Base-by-base conservation (phyloP, 176 grass and related monocot genomes). In the Aegilops speltoides region DNA sequence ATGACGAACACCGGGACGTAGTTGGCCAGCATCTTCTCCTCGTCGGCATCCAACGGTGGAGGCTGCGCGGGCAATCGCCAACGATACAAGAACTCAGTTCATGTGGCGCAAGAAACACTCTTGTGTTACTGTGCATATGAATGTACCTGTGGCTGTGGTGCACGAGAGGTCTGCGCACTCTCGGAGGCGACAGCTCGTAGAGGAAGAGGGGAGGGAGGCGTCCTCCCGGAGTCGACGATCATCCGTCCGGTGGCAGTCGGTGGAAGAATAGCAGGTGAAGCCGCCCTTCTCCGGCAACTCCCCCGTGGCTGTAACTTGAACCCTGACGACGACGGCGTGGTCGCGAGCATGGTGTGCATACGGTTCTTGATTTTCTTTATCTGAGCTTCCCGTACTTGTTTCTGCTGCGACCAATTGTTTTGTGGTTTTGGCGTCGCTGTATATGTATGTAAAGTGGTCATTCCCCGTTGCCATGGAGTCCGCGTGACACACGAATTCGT, bases 1-100 rank as follows among this genome's bases (percentile, higher is more conserved):
- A 95, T 98, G 82, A 94, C 91, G 85, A 84, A 98, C 38, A 98
- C 91, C 37, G 90, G 86, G 68, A 95, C 88, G 87, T 95, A 98
- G 88, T 86, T 95, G 17, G 86, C 86, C 15, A 89, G 29, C 93
- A 84, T 88, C 73, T 77, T 36, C 75, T 92, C 91, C 78, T 84
- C 89, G 24, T 92, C 81, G 19, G 40, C 34, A 72, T 54, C 60
- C 46, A 70, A 2, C 3, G 87, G 84, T 60, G 94, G 76, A 52
- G 78, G 81, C 91, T 87, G 76, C 68, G 17, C 2, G 16, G 78
- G 50, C 16, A 70, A 52, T 54, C 16, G 54, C 16, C 54, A 9
- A 57, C 29, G 36, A 52, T 56, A 25, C 7, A 37, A 4, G 17
- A 20, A 32, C 23, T 73, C 50, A 61, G 4, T 22, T 10, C 10